phyloP scores from a whole-genome alignment of 164 flowering plant genomes.

The Nymphaea thermarum region DNA sequence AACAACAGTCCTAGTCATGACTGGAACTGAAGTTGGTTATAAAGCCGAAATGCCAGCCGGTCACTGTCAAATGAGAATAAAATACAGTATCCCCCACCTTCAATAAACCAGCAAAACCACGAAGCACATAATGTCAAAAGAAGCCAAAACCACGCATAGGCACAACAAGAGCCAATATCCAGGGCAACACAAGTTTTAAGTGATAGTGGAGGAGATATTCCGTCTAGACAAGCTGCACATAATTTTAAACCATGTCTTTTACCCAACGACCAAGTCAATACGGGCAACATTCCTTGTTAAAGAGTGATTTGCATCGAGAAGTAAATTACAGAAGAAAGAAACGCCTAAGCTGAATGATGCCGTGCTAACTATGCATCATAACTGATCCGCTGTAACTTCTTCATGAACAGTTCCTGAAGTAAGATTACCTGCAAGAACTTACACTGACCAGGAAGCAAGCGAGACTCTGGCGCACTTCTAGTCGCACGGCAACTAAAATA shows the following conservation, averaged over 20 bases:
- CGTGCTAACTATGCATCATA: background rate
- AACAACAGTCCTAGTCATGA: slow-evolving; percentile 64
- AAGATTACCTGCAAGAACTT: background rate
- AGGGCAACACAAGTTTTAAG: background rate
- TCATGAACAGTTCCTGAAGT: background rate
- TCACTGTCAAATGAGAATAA: slow-evolving; percentile 7
- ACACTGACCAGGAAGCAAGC: background rate
- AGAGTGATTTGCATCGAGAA: background rate
- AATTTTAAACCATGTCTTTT: background rate
- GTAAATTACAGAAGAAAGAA: background rate
- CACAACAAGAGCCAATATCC: background rate
- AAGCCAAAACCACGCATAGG: background rate
- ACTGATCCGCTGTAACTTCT: too few relatives aligned
- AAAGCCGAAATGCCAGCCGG: slow-evolving; percentile 7
- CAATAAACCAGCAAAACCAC: background rate
- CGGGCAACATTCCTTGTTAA: background rate
- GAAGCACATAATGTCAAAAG: background rate
- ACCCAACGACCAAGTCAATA: background rate
- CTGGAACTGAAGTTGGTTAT: slow-evolving; percentile 22
- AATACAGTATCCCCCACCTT: background rate
- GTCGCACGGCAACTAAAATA: too few relatives aligned
- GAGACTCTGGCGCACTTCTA: too few relatives aligned
- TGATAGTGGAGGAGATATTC: background rate
- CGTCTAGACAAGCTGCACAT: background rate
- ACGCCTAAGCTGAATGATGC: background rate